These are phyloP conservation scores for Lumnitzera littorea DNA, from an alignment of 345 rosid genomes.

Conservation along the genomic window DNA sequence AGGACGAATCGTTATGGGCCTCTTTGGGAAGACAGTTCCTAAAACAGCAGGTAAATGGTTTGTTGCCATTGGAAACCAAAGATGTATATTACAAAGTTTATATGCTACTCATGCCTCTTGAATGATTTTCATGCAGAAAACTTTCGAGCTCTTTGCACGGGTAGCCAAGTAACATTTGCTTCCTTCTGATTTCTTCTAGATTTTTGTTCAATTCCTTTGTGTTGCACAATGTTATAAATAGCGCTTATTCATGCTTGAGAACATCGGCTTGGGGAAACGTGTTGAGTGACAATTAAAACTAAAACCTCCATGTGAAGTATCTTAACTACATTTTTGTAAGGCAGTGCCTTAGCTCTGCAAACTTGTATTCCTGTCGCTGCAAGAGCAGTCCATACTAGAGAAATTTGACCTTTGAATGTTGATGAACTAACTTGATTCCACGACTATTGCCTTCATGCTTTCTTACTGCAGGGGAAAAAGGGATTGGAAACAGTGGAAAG, in stretches of 20 bases:
- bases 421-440: constrained; percentile 1
- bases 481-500: constrained; percentile 73
- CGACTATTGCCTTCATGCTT: neutral
- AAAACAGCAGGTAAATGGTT: constrained; percentile 61
- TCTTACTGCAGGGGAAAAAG: constrained; percentile 67
- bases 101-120: constrained; percentile 5
- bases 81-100: neutral
- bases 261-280: no score
- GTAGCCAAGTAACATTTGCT: constrained; percentile 59
- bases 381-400: no score
- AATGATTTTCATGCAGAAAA: constrained; percentile 57
- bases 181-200: constrained; percentile 11
- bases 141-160: constrained; percentile 95
- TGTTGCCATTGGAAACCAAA: neutral
- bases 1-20: constrained; percentile 84
- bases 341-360: no score
- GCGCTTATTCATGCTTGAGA: no score
- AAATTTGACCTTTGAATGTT: neutral
- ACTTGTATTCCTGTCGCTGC: no score
- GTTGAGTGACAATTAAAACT: no score
- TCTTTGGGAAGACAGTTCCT: constrained; percentile 87
- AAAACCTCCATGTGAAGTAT: no score
- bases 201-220: neutral
- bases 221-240: neutral
- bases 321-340: no score